Evolutionary conservation across 352 stramenopile species (phyloP).

Genomic region (Pythium scleroteichum): DNA sequence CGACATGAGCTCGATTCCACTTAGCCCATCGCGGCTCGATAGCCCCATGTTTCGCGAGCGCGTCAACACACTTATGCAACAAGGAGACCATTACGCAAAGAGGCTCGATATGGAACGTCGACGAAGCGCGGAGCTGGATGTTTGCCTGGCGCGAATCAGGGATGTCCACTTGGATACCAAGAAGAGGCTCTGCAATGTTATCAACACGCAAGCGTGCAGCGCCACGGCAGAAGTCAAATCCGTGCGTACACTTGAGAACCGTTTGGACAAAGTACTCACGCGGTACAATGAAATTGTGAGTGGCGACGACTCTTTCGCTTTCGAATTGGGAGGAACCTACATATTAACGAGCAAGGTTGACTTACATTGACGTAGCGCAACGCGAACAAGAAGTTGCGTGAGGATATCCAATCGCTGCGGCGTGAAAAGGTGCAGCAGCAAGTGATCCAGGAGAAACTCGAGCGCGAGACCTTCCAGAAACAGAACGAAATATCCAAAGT

Average conservation of each 20-base stretch:
- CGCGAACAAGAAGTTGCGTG: slow-evolving; percentile 75
- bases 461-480: slow-evolving; percentile 83
- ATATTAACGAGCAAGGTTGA: too few relatives aligned
- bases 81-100: slow-evolving; percentile 76
- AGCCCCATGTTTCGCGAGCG: slow-evolving; percentile 73
- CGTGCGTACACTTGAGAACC: slow-evolving; percentile 78
- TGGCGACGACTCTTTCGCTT: too few relatives aligned
- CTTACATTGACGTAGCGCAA: slow-evolving; percentile 61
- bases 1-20: slow-evolving; percentile 50
- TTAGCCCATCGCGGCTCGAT: slow-evolving; percentile 70
- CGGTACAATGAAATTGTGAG: slow-evolving; percentile 76
- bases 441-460: slow-evolving; percentile 74
- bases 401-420: slow-evolving; percentile 76
- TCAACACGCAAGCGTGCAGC: slow-evolving; percentile 44
- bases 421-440: slow-evolving; percentile 82
- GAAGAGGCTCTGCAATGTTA: slow-evolving; percentile 51
- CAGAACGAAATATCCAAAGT: slow-evolving; percentile 85
- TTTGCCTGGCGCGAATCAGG: slow-evolving; percentile 33
- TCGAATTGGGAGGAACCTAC: too few relatives aligned
- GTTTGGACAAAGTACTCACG: slow-evolving; percentile 82
- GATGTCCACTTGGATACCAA: slow-evolving; percentile 53
- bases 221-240: slow-evolving; percentile 60
- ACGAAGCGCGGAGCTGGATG: slow-evolving; percentile 52
- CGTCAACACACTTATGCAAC: slow-evolving; percentile 64
- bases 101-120: slow-evolving; percentile 59